phyloP scores from a whole-genome alignment of 2,329 filamentous ascomycete species.

The Aspergillus proliferans region DNA sequence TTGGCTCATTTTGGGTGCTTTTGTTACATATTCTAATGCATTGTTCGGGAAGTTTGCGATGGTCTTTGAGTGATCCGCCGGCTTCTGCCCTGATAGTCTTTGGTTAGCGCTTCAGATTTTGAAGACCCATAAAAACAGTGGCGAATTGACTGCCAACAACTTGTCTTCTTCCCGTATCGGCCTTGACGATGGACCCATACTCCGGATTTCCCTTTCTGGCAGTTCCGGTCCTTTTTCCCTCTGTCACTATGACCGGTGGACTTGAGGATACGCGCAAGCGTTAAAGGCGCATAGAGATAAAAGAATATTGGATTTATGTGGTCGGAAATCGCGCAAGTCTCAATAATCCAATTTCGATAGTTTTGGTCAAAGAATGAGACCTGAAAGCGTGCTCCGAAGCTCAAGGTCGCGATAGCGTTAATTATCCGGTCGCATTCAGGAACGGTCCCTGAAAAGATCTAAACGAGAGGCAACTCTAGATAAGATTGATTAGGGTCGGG shows the following conservation, averaged over 20 bases:
- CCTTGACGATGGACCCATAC: background rate
- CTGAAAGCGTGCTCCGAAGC: too few species aligned
- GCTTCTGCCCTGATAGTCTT: background rate
- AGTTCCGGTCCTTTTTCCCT: background rate
- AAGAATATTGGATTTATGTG: background rate
- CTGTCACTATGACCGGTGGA: background rate
- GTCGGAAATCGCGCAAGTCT: background rate
- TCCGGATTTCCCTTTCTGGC: background rate
- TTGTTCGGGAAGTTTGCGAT: background rate
- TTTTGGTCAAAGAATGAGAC: background rate
- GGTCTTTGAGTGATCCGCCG: background rate
- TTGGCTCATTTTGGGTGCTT: background rate
- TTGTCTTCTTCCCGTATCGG: background rate
- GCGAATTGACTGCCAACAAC: background rate
- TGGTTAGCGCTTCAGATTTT: background rate
- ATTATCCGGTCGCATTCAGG: background rate
- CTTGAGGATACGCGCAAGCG: background rate
- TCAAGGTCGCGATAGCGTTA: background rate
- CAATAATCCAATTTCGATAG: background rate
- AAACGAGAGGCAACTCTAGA: background rate
- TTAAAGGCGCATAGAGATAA: background rate
- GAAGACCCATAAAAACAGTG: background rate
- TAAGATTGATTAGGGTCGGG: conserved; percentile 1
- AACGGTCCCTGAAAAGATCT: background rate
- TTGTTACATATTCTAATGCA: background rate